A percentile compares a stretch with the other conserved stretches of the same genome.
These are phyloP conservation scores for Nowakowskiella sp. DNA, from an alignment of 192 early-diverging fungal species.

Conservation along the genomic window DNA sequence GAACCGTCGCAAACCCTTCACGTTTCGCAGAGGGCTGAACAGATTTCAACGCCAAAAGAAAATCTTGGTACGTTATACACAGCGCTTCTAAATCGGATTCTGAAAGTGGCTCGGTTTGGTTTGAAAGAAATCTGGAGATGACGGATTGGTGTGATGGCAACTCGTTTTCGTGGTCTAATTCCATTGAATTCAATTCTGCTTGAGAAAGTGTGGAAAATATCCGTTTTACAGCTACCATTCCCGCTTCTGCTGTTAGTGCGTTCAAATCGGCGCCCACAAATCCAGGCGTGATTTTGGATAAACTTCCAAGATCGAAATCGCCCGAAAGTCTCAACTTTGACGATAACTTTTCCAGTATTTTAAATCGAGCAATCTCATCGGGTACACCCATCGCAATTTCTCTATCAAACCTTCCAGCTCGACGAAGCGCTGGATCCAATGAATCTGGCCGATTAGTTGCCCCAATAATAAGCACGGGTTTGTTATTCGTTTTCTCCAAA, in stretches of 20 bases:
- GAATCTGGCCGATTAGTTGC: constrained; percentile 87
- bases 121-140: constrained; percentile 65
- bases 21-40: constrained; percentile 96
- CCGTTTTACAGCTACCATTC: constrained; percentile 84
- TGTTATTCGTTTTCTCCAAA: constrained; percentile 76
- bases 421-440: constrained; percentile 68
- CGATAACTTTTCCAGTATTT: constrained; percentile 71
- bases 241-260: constrained; percentile 76
- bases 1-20: constrained; percentile 97
- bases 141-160: constrained; percentile 28
- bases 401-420: constrained; percentile 81
- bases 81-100: constrained; percentile 74
- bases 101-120: constrained; percentile 66
- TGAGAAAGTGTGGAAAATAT: constrained; percentile 32
- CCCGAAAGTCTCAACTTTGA: constrained; percentile 69
- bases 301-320: constrained; percentile 68
- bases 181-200: background rate
- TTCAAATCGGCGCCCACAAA: constrained; percentile 97
- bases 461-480: constrained; percentile 84
- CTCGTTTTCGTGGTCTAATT: background rate
- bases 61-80: constrained; percentile 77
- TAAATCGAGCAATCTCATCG: constrained; percentile 62
- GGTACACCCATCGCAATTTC: constrained; percentile 86
- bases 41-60: constrained; percentile 71
- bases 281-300: constrained; percentile 90